Evolutionary conservation across 2,329 filamentous ascomycete genomes (phyloP), one percentile per base, ranked within the genome.

Genomic region (Colletotrichum camelliae): DNA sequence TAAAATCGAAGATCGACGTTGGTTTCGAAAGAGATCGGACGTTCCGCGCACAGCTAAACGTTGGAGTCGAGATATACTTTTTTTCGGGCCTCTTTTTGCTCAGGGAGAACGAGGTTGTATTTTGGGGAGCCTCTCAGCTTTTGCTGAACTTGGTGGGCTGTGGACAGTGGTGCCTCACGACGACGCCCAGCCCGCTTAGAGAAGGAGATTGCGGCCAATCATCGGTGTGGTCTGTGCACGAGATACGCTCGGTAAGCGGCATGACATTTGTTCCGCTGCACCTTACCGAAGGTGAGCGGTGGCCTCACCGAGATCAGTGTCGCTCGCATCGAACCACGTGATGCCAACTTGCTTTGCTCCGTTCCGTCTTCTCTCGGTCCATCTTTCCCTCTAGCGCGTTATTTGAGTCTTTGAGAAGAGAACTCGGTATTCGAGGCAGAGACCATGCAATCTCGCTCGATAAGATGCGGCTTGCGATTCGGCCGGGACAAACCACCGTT

Each of bases 91-190:
- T 67, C 31, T 39, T 64, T 62, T 60, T 43, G 58, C 33, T 62
- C 39, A 55, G 37, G 70, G 70, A 29, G 48, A 71, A 39, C 37
- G 60, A 64, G 57, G 70, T 62, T 39, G 58, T 48, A 61, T 72
- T 72, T 73, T 74, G 61, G 71, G 64, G 57, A 72, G 74, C 65
- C 74, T 67, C 70, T 74, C 70, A 76, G 72, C 71, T 70, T 75
- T 70, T 75, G 70, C 74, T 74, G 52, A 75, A 76, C 71, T 71
- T 76, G 66, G 74, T 74, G 71, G 73, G 71, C 67, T 66, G 72
- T 71, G 74, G 66, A 71, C 60, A 27, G 72, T 52, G 66, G 66
- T 75, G 74, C 72, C 74, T 75, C 70, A 74, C 74, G 72, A 66
- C 68, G 55, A 33, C 35, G 58, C 70, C 74, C 66, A 70, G 74